Evolutionary conservation across 805 yeast species (phyloP).

Genomic region (Saccharomycopsis sp.): DNA sequence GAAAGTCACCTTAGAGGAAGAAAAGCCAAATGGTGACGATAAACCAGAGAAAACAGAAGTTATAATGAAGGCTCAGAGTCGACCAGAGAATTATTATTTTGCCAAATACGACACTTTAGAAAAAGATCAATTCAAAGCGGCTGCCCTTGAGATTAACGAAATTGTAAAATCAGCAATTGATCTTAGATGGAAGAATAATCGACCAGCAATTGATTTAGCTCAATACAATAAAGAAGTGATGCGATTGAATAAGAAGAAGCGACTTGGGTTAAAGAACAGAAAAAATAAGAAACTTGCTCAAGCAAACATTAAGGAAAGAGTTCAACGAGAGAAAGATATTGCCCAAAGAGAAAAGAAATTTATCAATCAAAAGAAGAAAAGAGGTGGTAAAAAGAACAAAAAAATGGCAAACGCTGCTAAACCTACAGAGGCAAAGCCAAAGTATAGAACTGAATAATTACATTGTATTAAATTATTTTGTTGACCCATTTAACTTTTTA

Average conservation of each 20-base stretch:
- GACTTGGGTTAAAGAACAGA: constrained; percentile 19
- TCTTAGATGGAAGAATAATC: constrained; percentile 4
- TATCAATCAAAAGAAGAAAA: constrained; percentile 19
- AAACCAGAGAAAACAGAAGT: too few relatives aligned
- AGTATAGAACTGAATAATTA: constrained; percentile 13
- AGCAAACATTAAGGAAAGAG: constrained; percentile 9
- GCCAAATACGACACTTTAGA: constrained; percentile 11
- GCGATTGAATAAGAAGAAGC: constrained; percentile 3
- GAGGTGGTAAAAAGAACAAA: constrained; percentile 22
- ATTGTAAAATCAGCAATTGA: constrained; percentile 8
- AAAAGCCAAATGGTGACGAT: too few relatives aligned
- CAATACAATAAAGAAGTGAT: constrained; percentile 9
- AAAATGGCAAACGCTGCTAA: constrained; percentile 7
- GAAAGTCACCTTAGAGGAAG: constrained; percentile 18
- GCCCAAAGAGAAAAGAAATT: constrained; percentile 1
- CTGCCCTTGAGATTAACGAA: constrained; percentile 13
- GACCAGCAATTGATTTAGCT: constrained; percentile 8
- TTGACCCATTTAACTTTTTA: constrained; percentile 2
- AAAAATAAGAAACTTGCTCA: constrained; percentile 6
- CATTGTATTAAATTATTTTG: background rate
- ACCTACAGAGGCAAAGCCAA: constrained; percentile 7
- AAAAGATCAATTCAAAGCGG: background rate
- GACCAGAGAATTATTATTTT: constrained; percentile 18
- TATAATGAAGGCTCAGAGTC: constrained; percentile 1
- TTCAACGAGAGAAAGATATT: background rate